phyloP scores from a whole-genome alignment of 2,329 filamentous ascomycete species.

The Fusarium sp. region DNA sequence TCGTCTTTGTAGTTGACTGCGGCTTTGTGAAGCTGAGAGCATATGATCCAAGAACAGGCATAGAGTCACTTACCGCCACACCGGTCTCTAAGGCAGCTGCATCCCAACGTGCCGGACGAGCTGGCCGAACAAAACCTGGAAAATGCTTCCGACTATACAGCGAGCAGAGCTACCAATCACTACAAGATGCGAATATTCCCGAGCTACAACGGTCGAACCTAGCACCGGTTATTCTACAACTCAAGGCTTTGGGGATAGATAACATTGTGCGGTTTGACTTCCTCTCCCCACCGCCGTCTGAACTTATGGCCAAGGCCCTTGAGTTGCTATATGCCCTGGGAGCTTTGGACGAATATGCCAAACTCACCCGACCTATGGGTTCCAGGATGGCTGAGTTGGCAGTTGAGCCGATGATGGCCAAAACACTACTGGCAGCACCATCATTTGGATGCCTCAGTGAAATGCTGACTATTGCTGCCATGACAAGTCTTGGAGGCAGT shows the following conservation, averaged over 20 bases:
- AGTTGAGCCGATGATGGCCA: conserved; percentile 95
- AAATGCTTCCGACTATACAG: conserved; percentile 97
- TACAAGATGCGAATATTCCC: conserved; percentile 80
- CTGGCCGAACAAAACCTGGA: conserved; percentile 87
- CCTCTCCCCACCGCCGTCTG: conserved; percentile 83
- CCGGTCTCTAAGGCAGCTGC: conserved; percentile 91
- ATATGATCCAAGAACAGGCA: conserved; percentile 85
- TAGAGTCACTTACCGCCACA: conserved; percentile 85
- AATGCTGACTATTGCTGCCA: conserved; percentile 90
- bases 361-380: conserved; percentile 89
- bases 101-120: conserved; percentile 89
- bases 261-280: conserved; percentile 94
- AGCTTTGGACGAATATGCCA: conserved; percentile 88
- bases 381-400: conserved; percentile 92
- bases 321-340: conserved; percentile 89
- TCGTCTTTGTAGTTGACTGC: conserved; percentile 89
- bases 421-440: conserved; percentile 80
- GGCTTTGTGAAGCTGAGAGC: conserved; percentile 92
- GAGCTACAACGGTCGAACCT: conserved; percentile 95
- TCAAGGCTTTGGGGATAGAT: conserved; percentile 95
- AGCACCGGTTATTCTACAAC: conserved; percentile 86
- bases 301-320: conserved; percentile 85
- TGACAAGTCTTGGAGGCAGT: conserved; percentile 86
- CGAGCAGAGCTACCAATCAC: conserved; percentile 71
- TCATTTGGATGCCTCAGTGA: conserved; percentile 84